Evolutionary conservation across 768 basidiomycete species (phyloP).

Genomic region (Pleurotus tuber-regium): DNA sequence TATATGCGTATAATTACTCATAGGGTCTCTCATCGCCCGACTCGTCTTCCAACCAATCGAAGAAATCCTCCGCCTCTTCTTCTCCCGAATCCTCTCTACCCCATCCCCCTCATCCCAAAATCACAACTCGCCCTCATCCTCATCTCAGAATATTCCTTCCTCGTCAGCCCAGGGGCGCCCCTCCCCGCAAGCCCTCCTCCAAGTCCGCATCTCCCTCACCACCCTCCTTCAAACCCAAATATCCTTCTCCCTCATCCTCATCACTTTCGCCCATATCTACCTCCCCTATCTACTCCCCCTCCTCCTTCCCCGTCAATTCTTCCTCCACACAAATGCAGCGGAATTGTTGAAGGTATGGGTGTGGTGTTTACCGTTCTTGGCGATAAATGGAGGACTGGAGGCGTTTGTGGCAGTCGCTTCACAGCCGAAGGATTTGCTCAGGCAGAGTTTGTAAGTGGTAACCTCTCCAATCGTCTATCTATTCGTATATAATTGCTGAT

Average conservation of each 20-base stretch:
- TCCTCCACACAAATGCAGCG: slow-evolving; percentile 73
- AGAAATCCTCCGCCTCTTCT: slow-evolving; percentile 87
- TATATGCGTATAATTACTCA: neutral
- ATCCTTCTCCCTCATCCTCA: slow-evolving; percentile 63
- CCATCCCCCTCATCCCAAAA: slow-evolving; percentile 13
- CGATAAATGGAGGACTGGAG: slow-evolving; percentile 88
- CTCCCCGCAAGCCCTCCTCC: no score
- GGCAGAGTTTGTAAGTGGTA: slow-evolving; percentile 63
- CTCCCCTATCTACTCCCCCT: slow-evolving; percentile 66
- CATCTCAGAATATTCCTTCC: slow-evolving; percentile 12
- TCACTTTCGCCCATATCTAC: slow-evolving; percentile 75
- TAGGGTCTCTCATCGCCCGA: slow-evolving; percentile 90
- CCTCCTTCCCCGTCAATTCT: slow-evolving; percentile 69
- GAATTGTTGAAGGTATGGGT: slow-evolving; percentile 76
- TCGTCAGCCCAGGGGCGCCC: no score
- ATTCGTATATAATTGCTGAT: neutral
- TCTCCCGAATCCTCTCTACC: slow-evolving; percentile 59
- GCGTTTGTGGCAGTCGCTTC: slow-evolving; percentile 87
- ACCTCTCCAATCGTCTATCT: no score
- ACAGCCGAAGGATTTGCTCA: slow-evolving; percentile 57
- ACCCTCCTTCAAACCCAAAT: slow-evolving; percentile 67
- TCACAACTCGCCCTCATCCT: neutral
- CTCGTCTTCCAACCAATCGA: slow-evolving; percentile 95
- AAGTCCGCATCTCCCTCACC: slow-evolving; percentile 50
- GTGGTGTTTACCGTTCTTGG: slow-evolving; percentile 87